A percentile compares a stretch with the other conserved stretches of the same genome.
phyloP scores from a whole-genome alignment of 1,284 basidiomycete species.

The Rhodotorula sp. region DNA sequence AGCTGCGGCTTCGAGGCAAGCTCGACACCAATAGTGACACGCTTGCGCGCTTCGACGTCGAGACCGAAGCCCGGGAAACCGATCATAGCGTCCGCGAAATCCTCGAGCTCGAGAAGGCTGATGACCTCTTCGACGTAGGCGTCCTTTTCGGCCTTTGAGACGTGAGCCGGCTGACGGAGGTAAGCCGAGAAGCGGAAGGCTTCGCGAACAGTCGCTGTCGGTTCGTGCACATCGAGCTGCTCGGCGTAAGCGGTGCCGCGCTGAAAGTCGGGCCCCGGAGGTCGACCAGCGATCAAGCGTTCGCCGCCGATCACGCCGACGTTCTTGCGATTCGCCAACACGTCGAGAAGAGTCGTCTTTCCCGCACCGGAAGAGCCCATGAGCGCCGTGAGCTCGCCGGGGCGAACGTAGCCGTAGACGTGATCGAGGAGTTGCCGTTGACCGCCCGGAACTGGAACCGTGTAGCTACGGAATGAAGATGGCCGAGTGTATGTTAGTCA shows the following conservation, averaged over 20 bases:
- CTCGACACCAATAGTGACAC: conserved; percentile 73
- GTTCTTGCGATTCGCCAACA: conserved; percentile 73
- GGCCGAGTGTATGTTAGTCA: too few relatives aligned
- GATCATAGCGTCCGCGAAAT: conserved; percentile 70
- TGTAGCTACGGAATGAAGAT: conserved; percentile 47
- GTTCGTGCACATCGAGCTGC: conserved; percentile 42
- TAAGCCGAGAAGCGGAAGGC: conserved; percentile 77
- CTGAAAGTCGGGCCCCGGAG: conserved; percentile 70
- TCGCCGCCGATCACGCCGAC: conserved; percentile 77
- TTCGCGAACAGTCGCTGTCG: conserved; percentile 65
- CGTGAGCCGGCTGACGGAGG: conserved; percentile 69
- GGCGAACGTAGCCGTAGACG: conserved; percentile 71
- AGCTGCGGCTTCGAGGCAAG: conserved; percentile 70
- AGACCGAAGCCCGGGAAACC: conserved; percentile 62
- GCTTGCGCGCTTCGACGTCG: conserved; percentile 70
- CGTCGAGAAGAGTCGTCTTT: conserved; percentile 61
- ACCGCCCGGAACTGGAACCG: conserved; percentile 54
- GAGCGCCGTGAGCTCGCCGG: conserved; percentile 65
- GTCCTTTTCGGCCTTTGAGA: conserved; percentile 70
- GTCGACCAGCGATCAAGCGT: conserved; percentile 71
- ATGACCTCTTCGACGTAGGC: conserved; percentile 75
- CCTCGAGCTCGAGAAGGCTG: conserved; percentile 71
- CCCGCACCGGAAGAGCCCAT: conserved; percentile 73
- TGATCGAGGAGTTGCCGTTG: conserved; percentile 55
- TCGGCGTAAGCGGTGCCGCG: conserved; percentile 56